Base-by-base conservation (phyloP, 371 early-diverging fungal genomes). In the Mortierella sp. region DNA sequence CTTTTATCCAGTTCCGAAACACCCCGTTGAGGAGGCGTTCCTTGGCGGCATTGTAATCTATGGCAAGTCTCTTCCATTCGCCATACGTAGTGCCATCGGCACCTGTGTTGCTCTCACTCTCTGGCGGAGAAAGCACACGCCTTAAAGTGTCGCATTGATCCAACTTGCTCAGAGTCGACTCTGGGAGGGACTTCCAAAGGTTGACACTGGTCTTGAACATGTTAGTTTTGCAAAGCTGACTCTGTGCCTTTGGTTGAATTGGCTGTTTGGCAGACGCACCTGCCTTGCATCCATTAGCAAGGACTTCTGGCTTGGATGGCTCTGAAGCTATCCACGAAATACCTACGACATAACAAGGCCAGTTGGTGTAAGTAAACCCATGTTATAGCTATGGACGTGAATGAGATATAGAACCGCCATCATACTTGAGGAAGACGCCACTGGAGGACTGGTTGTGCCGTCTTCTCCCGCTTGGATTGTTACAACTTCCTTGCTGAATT, bases 1-100 rank as follows among this genome's bases (percentile, higher is more conserved):
- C 83, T 45, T 76, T 82, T 13, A 85, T 72, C 91, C 91, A 91
- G 24, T 68, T 67, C 7, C 73, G 64, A 59, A 91, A 88, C 12
- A 79, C 74, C 21, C 81, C 67, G 28, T 81, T 79, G 7, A 89
- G 66, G 43, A 90, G 64, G 14, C 49, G 60, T 0, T 51, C 43
- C 57, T 87, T 90, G 21, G 80, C 80, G 10, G 67, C 12, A 56
- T 76, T 83, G 50, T 88, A 89, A 0, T 19, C 58, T 0, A 27
- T n/a, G 2, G 85, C 80, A 1, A 67, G 57, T 0, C 63, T 30
- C 56, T 90, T 90, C 64, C 82, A 84, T 38, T 81, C 74, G 5
- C 49, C 49, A 56, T 90, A 90, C 1, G 80, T 79, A 26, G 46
- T 58, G 3, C 12, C 27, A 1, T 4, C 8, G 14, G n/a, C 3